Conservation (phyloP, 306 rosid species). For the Vigna trinervia region DNA sequence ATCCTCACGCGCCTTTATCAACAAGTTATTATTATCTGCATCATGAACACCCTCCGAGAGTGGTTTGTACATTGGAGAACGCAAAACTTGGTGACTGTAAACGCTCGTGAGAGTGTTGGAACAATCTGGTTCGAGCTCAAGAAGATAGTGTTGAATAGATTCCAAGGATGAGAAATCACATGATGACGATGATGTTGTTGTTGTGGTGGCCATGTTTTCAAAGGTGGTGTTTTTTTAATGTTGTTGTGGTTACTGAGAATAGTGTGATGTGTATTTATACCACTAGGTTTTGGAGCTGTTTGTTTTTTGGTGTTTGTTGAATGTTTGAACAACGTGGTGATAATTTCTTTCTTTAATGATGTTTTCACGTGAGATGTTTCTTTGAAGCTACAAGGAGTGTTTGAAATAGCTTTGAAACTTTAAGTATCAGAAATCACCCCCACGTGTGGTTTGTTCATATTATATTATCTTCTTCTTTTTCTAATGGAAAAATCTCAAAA, state of each 20-base stretch:
- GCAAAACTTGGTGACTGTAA: not conserved
- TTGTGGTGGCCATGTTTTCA: not conserved
- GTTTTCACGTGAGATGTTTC: not conserved
- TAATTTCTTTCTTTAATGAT: not conserved
- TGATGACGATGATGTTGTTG: not conserved
- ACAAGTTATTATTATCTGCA: not conserved
- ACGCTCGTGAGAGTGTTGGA: not conserved
- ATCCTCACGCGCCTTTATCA: not conserved
- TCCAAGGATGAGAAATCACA: conserved; percentile 23
- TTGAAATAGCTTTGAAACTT: not conserved
- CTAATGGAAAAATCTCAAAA: not conserved
- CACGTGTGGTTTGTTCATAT: not conserved
- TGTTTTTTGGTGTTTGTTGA: too few relatives aligned
- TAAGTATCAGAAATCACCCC: not conserved
- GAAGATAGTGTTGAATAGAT: conserved; percentile 11
- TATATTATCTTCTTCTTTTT: not conserved
- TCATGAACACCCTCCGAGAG: not conserved
- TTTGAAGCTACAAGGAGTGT: not conserved
- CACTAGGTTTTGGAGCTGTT: not conserved
- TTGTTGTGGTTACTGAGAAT: not conserved
- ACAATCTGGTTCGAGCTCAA: not conserved
- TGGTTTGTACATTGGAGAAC: not conserved
- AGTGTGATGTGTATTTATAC: not conserved
- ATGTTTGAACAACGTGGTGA: conserved; percentile 5
- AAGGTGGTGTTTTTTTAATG: not conserved